A percentile compares a stretch with the other conserved stretches of the same genome.
These are phyloP conservation scores for Bruguiera hainesii DNA, from an alignment of 441 rosid species.

Conservation along the genomic window DNA sequence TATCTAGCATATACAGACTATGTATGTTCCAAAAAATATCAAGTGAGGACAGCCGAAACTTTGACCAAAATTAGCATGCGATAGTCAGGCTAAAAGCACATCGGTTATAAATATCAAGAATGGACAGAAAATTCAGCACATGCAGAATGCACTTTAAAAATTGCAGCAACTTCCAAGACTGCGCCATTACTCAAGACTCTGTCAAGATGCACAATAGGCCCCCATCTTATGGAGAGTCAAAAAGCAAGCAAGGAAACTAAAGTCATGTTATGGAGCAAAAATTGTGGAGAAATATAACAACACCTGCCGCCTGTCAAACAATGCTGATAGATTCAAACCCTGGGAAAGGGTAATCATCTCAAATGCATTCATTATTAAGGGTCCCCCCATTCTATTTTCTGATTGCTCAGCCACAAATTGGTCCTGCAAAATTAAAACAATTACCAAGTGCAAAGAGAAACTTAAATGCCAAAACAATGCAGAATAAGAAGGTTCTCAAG, in stretches of 20 bases:
- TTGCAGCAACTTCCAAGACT: no score
- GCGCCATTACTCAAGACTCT: no score
- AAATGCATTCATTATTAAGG: conserved; percentile 88
- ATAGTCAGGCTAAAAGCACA: neutral
- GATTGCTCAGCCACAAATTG: conserved; percentile 56
- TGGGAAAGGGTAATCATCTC: conserved; percentile 96
- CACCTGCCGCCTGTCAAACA: conserved; percentile 92
- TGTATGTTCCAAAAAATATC: neutral
- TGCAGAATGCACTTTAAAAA: neutral
- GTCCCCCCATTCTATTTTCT: conserved; percentile 46
- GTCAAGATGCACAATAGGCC: no score
- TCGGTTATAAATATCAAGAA: neutral
- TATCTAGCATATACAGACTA: neutral
- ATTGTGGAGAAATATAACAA: conserved; percentile 1
- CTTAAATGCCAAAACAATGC: conserved; percentile 1
- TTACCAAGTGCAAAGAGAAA: conserved; percentile 13
- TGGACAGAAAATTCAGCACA: neutral
- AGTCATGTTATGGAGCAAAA: conserved; percentile 6
- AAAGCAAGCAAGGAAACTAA: neutral
- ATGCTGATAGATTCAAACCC: conserved; percentile 82
- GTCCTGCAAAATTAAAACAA: conserved; percentile 50
- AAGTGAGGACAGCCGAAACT: neutral
- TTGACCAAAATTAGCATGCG: neutral
- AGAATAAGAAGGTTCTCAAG: neutral
- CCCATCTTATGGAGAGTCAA: no score